Conservation (phyloP, 108 stramenopile species). For the Chaetoceros muelleri region DNA sequence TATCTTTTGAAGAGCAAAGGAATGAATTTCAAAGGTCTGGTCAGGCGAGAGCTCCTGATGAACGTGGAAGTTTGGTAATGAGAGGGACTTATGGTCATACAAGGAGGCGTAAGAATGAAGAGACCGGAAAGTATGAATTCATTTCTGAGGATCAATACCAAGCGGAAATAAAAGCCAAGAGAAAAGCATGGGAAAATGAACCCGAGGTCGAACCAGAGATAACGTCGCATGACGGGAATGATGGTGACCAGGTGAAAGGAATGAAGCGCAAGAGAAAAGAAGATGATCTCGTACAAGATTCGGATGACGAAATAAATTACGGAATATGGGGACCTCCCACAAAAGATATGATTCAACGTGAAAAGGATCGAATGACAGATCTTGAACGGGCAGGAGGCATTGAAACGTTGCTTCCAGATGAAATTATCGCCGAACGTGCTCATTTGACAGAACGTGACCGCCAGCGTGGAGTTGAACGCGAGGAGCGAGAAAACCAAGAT, state of each 20-base stretch:
- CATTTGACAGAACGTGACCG: slow-evolving; percentile 60
- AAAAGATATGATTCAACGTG: slow-evolving; percentile 4
- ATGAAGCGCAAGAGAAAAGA: slow-evolving; percentile 20
- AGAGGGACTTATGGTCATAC: slow-evolving; percentile 37
- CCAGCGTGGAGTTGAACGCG: slow-evolving; percentile 34
- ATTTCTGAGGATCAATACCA: slow-evolving; percentile 4
- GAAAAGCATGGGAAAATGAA: slow-evolving; percentile 2
- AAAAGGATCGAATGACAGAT: not conserved
- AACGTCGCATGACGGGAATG: not conserved
- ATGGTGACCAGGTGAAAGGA: slow-evolving; percentile 16
- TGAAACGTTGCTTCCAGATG: slow-evolving; percentile 38
- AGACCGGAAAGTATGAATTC: slow-evolving; percentile 30
- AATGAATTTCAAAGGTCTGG: slow-evolving; percentile 52
- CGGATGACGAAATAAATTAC: slow-evolving; percentile 66
- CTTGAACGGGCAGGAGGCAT: slow-evolving; percentile 38
- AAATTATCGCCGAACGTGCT: slow-evolving; percentile 60
- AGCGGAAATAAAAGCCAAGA: not conserved
- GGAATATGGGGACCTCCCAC: slow-evolving; percentile 82
- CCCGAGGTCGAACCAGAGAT: slow-evolving; percentile 1
- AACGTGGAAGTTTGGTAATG: slow-evolving; percentile 10
- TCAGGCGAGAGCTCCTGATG: slow-evolving; percentile 23
- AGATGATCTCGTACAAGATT: slow-evolving; percentile 50
- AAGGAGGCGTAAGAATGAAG: slow-evolving; percentile 24
- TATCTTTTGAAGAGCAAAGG: slow-evolving; percentile 46
- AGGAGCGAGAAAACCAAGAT: slow-evolving; percentile 38